Base-by-base conservation (phyloP, 1,284 basidiomycete genomes). In the Schizophyllum amplum region DNA sequence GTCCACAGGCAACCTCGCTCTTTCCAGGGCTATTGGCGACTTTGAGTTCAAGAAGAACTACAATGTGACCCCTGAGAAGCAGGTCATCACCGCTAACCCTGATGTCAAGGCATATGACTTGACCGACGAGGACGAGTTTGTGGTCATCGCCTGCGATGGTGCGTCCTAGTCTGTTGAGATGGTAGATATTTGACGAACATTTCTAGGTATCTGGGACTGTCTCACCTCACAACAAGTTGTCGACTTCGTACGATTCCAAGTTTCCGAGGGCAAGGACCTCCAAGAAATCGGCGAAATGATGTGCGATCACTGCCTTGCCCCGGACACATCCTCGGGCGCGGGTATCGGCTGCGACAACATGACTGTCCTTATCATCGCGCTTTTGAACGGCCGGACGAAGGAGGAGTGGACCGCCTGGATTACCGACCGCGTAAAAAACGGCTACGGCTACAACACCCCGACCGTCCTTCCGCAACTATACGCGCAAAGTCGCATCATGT, bases 321-420 rank as follows among this genome's bases (percentile, higher is more conserved):
- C 95, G 1, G 93, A 98, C 69, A 91, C 92, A 1, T 90, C 91
- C 51, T 90, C 91, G 47, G 93, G 92, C 50, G 82, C 83, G 49
- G 96, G 97, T 17, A 92, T 98, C 60, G 97, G 97, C 22, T 98
- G 95, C 69, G 97, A 99, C 76, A 99, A 99, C 76, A 99, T 99
- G 97, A 99, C 97, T 0, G 79, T 97, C 56, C 82, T 98, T 63
- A 82, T 99, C 58, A 83, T 99, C 52, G 97, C 93, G 4, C 70
- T 99, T 53, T 80, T 97, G 26, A 81, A 90, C 61, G 95, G 92
- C 26, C 85, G 87, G 59, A 93, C 93, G 15, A 85, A 88, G 69
- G 87, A 93, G 61, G 87, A 97, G 68, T 99, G 97, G 97, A 92
- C 91, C 68, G 72, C 80, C 23, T 99, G 95, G 97, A 73, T 99